Base-by-base conservation (phyloP, 2,329 filamentous ascomycete genomes). In the Eurotiales sp. region DNA sequence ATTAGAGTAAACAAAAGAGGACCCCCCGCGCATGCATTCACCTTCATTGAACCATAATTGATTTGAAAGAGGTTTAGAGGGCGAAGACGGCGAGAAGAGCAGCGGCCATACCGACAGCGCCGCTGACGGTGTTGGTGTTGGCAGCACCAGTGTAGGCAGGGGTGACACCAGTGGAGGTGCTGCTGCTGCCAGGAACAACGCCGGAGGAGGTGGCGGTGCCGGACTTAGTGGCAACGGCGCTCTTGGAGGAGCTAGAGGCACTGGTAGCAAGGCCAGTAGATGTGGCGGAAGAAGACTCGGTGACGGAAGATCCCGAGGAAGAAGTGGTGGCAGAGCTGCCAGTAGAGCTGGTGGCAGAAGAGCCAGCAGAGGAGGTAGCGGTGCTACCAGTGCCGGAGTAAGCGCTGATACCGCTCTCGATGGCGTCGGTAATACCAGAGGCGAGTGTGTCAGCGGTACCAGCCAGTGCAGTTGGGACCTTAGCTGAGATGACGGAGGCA, bases 371-470 rank as follows among this genome's bases (percentile, higher is more conserved):
- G 21, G 46, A 19, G 4, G 41, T 22, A 17, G 36, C 40, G 23
- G 40, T 30, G 21, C 14, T 36, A 12, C 17, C 34, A 25, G 50
- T 47, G 37, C 37, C 14, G 27, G 42, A 30, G n/a, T 19, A 25
- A 14, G 46, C 21, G 32, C 40, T 54, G n/a, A 67, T 46, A 52
- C 65, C 65, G 50, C 58, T 59, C 59, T 68, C 59, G 55, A 69
- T 65, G 43, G 62, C 63, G 22, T 54, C 53, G 55, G 60, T 60
- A 55, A 69, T 63, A 48, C 64, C 65, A 21, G 59, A 42, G 29
- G 63, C 52, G 49, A 68, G 64, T 7, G 56, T 14, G 15, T 44
- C 22, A 40, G 66, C 65, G 43, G 66, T 53, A 14, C 53, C 48
- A 10, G 54, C 15, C 8, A 66, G 56, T 15, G 51, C 52, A 2